phyloP scores from a whole-genome alignment of 306 rosid genomes.

The Prunus mira region DNA sequence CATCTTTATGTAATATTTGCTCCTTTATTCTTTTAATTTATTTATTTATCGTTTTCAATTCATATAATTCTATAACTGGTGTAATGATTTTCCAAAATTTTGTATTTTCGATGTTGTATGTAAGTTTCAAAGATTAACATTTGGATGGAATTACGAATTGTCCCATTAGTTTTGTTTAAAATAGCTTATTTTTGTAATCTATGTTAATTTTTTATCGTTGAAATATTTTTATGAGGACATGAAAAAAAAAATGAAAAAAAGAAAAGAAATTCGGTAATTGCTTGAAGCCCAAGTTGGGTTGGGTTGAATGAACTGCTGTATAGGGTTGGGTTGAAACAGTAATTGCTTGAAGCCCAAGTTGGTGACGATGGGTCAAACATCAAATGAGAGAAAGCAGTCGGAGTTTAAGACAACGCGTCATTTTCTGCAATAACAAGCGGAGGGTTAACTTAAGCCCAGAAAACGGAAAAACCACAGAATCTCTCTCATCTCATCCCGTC shows the following conservation, averaged over 20 bases:
- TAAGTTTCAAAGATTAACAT: neutral
- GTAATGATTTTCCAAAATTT: neutral
- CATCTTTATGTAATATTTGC: constrained; percentile 4
- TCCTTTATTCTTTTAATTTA: constrained; percentile 1
- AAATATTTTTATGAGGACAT: too few species aligned
- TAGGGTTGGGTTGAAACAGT: neutral
- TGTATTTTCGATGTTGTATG: neutral
- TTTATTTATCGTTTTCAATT: neutral
- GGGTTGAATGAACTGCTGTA: neutral
- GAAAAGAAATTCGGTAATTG: neutral
- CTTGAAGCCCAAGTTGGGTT: neutral
- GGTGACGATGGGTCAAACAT: neutral
- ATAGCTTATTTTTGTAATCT: too few species aligned
- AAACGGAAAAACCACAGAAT: too few species aligned
- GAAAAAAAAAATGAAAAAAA: too few species aligned
- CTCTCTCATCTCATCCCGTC: neutral
- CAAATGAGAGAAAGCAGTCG: neutral
- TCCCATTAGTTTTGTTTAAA: too few species aligned
- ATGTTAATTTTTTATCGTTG: too few species aligned
- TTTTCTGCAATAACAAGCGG: too few species aligned
- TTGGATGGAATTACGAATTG: neutral
- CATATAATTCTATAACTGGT: neutral
- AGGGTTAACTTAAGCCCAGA: too few species aligned
- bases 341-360: neutral
- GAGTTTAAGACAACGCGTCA: neutral